Percentiles rank a stretch among this genome's conserved stretches.
phyloP scores from a whole-genome alignment of 495 filamentous ascomycete species.

The Daldinia concentrica region DNA sequence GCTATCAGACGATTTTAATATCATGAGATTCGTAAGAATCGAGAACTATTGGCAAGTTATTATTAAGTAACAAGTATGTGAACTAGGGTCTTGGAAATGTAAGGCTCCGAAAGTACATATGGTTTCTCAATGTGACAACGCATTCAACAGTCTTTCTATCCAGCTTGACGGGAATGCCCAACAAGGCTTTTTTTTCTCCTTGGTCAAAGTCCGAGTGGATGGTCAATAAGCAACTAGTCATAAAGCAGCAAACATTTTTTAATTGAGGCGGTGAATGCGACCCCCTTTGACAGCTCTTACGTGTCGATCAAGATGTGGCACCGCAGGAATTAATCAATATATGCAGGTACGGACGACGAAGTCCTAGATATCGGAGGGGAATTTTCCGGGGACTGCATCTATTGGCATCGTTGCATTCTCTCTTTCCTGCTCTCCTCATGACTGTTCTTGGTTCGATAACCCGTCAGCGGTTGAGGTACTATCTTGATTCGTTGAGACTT shows the following conservation, averaged over 20 bases:
- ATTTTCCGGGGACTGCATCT: slow-evolving; percentile 14
- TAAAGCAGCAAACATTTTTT: slow-evolving; percentile 22
- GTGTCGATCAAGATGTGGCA: slow-evolving; percentile 39
- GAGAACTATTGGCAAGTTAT: slow-evolving; percentile 1
- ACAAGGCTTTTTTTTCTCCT: slow-evolving; percentile 28
- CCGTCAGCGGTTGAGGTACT: slow-evolving; percentile 10
- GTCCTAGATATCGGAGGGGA: neutral
- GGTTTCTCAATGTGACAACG: slow-evolving; percentile 17
- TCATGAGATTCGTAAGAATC: slow-evolving; percentile 9
- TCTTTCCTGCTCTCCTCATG: slow-evolving; percentile 1
- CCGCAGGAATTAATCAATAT: slow-evolving; percentile 32
- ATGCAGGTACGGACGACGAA: slow-evolving; percentile 37
- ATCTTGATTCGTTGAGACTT: slow-evolving; percentile 11
- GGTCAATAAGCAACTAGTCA: slow-evolving; percentile 24
- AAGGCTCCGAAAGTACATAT: neutral
- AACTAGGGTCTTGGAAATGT: slow-evolving; percentile 3
- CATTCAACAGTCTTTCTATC: slow-evolving; percentile 10
- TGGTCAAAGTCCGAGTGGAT: slow-evolving; percentile 13
- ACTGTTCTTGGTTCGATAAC: slow-evolving; percentile 9
- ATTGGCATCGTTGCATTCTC: slow-evolving; percentile 24
- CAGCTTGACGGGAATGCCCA: slow-evolving; percentile 25
- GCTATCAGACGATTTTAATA: slow-evolving; percentile 11
- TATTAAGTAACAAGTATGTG: slow-evolving; percentile 6
- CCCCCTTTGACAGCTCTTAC: slow-evolving; percentile 30
- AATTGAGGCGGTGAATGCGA: slow-evolving; percentile 36